Conservation (phyloP, 1,139 yeast genomes). For the Entelexis sorbosivorans region DNA sequence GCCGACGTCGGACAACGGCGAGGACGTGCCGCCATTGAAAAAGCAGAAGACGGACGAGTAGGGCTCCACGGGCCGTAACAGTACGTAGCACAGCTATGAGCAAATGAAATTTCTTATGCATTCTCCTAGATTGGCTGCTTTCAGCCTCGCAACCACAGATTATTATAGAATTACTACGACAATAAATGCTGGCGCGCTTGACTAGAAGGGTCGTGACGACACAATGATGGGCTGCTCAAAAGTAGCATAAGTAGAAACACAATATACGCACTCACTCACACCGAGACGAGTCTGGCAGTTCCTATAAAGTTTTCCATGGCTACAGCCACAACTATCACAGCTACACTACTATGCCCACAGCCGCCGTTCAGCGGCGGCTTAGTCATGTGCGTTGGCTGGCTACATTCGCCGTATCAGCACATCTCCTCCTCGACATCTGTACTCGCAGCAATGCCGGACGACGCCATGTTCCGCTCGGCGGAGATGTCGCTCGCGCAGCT, state of each 20-base stretch:
- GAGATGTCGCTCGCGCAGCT: constrained; percentile 90
- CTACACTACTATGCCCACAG: no score
- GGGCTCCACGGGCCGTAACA: background rate
- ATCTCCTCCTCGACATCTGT: background rate
- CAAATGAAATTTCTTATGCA: background rate
- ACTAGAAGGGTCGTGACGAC: no score
- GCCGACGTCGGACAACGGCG: constrained; percentile 19
- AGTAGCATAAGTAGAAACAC: no score
- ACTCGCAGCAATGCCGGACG: constrained; percentile 16
- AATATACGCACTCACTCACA: no score
- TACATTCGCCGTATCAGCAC: background rate
- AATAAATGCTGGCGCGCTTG: no score
- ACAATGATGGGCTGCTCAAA: no score
- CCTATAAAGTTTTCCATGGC: no score
- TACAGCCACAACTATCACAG: no score
- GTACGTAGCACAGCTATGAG: background rate
- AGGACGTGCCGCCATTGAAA: constrained; percentile 25
- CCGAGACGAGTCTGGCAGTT: no score
- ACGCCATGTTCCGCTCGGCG: constrained; percentile 51
- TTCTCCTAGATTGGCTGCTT: no score
- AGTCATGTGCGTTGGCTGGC: background rate
- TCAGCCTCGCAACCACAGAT: no score
- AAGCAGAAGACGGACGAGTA: constrained; percentile 21
- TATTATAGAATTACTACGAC: no score
- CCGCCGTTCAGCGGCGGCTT: background rate